Evolutionary conservation across 768 basidiomycete species (phyloP), one percentile per base, ranked within the genome.

Genomic region (Tephrocybe sp.): DNA sequence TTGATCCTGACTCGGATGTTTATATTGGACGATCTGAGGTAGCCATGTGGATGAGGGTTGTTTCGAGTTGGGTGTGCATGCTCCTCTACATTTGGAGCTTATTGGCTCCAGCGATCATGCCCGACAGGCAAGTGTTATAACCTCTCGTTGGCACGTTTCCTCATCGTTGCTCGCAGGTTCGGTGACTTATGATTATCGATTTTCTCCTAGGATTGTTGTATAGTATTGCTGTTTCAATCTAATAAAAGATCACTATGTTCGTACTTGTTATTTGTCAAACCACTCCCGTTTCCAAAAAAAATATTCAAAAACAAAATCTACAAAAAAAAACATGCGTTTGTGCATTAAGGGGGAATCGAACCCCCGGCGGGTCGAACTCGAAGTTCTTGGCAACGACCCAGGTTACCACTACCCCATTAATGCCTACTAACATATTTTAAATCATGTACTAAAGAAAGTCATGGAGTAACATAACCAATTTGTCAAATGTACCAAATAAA

Each of bases 1-100:
- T 62, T 0, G 76, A 83, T 52, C 77, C 82, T n/a, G 76, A 82
- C 47, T 72, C 80, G 35, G 83, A 88, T 53, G 86, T 98, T 31
- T 91, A 92, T 66, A 98, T 98, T 40, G 97, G 97, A 15, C 84
- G 94, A 30, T 95, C 92, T 4, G 91, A 94, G 64, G 87, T 89
- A 8, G 94, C 97, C 3, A 98, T 99, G 96, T 99, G 97, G 97
- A 98, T 98, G 92, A 77, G 97, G 4, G 82, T 98, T 26, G 89
- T 98, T 38, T 94, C 92, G 25, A 90, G 90, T 55, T 99, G 96
- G 96, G 79, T 96, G 21, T 98, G 92, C 66, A 86, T 92, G 69
- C 48, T 86, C 34, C 68, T 93, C 52, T 96, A 92, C 61, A 81
- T 80, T 25, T 94, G 92, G 92, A 93, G 88, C 58, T 69, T 96